Base-by-base conservation (phyloP, 306 rosid species). In the Prunus fruticosa region DNA sequence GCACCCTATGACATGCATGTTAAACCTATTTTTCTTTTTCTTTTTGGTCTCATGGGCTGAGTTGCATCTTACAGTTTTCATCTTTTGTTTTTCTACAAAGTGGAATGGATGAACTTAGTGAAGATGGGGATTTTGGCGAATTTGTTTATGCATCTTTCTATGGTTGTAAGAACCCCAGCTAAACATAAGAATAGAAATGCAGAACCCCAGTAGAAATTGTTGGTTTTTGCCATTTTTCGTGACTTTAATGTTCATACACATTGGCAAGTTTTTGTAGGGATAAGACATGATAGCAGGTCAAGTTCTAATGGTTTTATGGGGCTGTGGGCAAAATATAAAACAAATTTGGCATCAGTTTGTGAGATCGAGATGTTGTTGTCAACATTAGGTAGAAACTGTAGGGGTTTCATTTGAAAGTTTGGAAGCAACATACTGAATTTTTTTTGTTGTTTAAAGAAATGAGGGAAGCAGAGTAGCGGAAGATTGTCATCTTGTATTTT, bases 301-400 rank as follows among this genome's bases (percentile, higher is more conserved):
- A 20, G 50, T 25, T 41, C 41, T 22, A 20, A 27, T 38, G 53
- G 8, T 57, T 57, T 56, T 72, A 72, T 72, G 56, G 66, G 16
- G 75, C n/a, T 54, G 34, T 15, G 14, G 10, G 25, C 47, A 22
- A 3, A 57, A 25, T 4, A 38, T 3, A 56, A 5, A 57, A 71
- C 9, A 5, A 32, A 52, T 5, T 38, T 38, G 9, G 3, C 23
- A 53, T 30, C 20, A 30, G 28, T 71, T 50, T 57, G 30, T n/a
- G 34, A 38, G 75, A 32, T 52, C 51, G 50, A 71, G 64, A 22
- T 30, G 63, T 49, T 52, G 64, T 53, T 71, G 49, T 71, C 64
- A 71, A 71, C 62, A 20, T 20, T 56, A 10, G 14, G 13, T 56
- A 20, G 62, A 38, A 38, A 22, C 62, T 22, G 62, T 56, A 56